Percentiles rank a stretch among this genome's conserved stretches.
These are phyloP conservation scores for Pholiota adiposa DNA, from an alignment of 1,284 basidiomycete species.

Conservation along the genomic window DNA sequence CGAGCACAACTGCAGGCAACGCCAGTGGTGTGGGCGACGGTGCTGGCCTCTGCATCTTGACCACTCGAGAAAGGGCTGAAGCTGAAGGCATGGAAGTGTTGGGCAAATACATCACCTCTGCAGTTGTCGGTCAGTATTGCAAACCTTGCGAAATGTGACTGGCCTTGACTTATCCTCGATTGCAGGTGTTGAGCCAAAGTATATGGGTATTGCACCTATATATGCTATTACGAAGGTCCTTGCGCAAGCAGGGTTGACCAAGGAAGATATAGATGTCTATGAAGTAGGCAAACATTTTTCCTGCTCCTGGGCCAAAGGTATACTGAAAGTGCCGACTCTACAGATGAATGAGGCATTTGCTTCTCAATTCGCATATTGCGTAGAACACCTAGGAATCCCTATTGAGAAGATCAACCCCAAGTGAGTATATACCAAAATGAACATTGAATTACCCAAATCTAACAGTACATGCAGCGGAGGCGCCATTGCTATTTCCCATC, in stretches of 20 bases:
- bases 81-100: constrained; percentile 86
- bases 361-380: constrained; percentile 79
- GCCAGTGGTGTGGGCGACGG: constrained; percentile 96
- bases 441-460: not conserved
- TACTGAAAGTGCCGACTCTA: not conserved
- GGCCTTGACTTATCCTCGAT: constrained; percentile 28
- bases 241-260: constrained; percentile 70
- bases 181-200: constrained; percentile 79
- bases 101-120: constrained; percentile 86
- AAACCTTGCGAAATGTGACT: constrained; percentile 14
- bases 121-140: constrained; percentile 71
- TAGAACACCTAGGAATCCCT: constrained; percentile 80
- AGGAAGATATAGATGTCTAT: constrained; percentile 88
- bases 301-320: not conserved
- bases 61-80: constrained; percentile 83
- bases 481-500: constrained; percentile 84
- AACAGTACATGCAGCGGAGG: constrained; percentile 62
- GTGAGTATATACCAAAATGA: constrained; percentile 40
- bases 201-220: constrained; percentile 89
- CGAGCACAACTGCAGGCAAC: constrained; percentile 85
- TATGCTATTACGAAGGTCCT: constrained; percentile 85
- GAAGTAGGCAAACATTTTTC: constrained; percentile 58
- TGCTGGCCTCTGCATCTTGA: constrained; percentile 89
- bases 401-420: constrained; percentile 90
- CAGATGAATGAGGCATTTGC: constrained; percentile 88